Conservation (phyloP, 108 stramenopile species). For the Poteriospumella lacustris region DNA sequence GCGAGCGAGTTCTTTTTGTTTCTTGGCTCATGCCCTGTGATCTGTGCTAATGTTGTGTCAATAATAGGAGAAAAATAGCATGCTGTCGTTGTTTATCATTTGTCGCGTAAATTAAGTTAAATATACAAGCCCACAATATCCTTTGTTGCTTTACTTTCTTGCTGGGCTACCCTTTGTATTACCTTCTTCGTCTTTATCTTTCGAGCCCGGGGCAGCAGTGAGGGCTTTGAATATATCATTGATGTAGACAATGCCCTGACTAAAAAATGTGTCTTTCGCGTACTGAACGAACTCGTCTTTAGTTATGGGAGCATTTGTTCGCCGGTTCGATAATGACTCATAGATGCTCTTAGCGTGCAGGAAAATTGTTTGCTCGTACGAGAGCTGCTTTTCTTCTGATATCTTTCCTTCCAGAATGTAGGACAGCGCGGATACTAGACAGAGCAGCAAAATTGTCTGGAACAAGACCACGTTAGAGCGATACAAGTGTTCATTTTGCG, state of each 20-base stretch:
- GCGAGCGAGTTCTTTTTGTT: no score
- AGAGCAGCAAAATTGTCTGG: conserved; percentile 14
- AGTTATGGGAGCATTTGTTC: not conserved
- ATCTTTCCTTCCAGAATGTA: conserved; percentile 4
- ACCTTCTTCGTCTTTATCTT: no score
- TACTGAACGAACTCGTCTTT: not conserved
- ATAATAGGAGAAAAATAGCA: no score
- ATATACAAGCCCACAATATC: no score
- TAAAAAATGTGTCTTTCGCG: not conserved
- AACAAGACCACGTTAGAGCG: not conserved
- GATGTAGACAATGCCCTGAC: not conserved
- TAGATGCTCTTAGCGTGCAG: not conserved
- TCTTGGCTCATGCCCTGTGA: no score
- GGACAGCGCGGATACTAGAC: not conserved
- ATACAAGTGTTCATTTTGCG: no score
- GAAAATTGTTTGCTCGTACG: not conserved
- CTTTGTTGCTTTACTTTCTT: no score
- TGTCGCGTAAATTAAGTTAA: no score
- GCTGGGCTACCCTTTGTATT: no score
- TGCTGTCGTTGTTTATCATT: no score
- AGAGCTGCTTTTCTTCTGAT: not conserved
- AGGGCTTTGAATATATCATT: not conserved
- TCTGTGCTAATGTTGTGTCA: no score
- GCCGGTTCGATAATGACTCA: not conserved
- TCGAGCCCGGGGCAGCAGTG: not conserved